Base-by-base conservation (phyloP, 306 rosid genomes). In the Macrotyloma uniflorum region DNA sequence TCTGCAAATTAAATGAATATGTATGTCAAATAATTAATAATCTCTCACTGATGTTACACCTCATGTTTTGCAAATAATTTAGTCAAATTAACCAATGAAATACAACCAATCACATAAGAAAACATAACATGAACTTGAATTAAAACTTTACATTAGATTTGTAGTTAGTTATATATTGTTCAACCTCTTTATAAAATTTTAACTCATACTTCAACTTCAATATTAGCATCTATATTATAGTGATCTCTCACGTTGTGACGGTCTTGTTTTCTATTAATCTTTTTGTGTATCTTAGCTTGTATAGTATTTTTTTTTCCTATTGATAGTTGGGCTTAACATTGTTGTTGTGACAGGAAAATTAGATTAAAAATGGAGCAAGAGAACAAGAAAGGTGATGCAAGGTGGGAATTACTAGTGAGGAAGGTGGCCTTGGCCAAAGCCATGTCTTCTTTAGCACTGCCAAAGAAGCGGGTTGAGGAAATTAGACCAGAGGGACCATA, bases 391-490 rank as follows among this genome's bases (percentile, higher is more conserved):
- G 94, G 83, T 20, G 96, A 92, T 61, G 79, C 82, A 3, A 85
- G 73, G 58, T 94, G 98, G 98, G 88, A 82, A 58, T 53, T 90
- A 20, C 87, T 94, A 0, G 97, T 78, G 76, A 83, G 81, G 58
- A 94, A 92, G 85, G 98, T 94, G 75, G 87, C 90, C 13, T 88
- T 92, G 0, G 96, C 93, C 22, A 94, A 80, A 83, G 90, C 89
- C 46, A 83, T 94, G 35, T 88, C 93, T 32, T 86, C 93, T 2
- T 79, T 92, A 42, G 80, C 93, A 5, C 43, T 89, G 13, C 59
- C 85, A 8, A 89, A 83, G 77, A 89, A 87, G 73, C 24, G 83
- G 36, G 76, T 49, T 3, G 81, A 84, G 66, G 80, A 79, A 53
- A 57, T 59, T 3, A 46, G 12, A 33, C 0, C 6, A n/a, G 77